Evolutionary conservation across 805 yeast genomes (phyloP).

Genomic region (Metschnikowia reukaufii): DNA sequence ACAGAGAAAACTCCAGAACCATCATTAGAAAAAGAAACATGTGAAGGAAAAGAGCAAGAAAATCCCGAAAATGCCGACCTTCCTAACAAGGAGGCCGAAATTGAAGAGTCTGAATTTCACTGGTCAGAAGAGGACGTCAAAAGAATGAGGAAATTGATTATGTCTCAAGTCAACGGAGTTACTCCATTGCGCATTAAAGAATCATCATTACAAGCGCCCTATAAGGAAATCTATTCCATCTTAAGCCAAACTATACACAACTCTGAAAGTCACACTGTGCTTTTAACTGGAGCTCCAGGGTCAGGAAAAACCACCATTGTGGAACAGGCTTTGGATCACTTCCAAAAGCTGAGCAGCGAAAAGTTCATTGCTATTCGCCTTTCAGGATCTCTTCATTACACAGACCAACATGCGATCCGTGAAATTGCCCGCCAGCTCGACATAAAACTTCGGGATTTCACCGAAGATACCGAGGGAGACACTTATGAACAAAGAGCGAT

Average conservation of each 20-base stretch:
- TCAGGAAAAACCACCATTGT: conserved; percentile 72
- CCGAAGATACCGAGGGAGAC: conserved; percentile 19
- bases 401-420: conserved; percentile 76
- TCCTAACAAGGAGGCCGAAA: conserved; percentile 2
- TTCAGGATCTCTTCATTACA: conserved; percentile 69
- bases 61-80: background rate
- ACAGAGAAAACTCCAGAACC: no score
- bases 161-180: conserved; percentile 16
- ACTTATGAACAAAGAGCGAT: conserved; percentile 52
- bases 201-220: conserved; percentile 29
- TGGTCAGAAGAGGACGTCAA: conserved; percentile 8
- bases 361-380: conserved; percentile 63
- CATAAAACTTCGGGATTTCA: conserved; percentile 22
- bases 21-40: no score
- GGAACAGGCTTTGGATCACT: conserved; percentile 50
- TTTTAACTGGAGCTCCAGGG: conserved; percentile 77
- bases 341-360: conserved; percentile 41
- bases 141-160: conserved; percentile 9
- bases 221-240: conserved; percentile 53
- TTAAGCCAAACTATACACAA: conserved; percentile 64
- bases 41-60: background rate
- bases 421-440: conserved; percentile 87
- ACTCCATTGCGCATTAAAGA: conserved; percentile 10
- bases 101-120: conserved; percentile 1
- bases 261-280: conserved; percentile 77